These are phyloP conservation scores for Hypoxylon crocopeplum DNA, from an alignment of 495 filamentous ascomycete species.

Conservation along the genomic window DNA sequence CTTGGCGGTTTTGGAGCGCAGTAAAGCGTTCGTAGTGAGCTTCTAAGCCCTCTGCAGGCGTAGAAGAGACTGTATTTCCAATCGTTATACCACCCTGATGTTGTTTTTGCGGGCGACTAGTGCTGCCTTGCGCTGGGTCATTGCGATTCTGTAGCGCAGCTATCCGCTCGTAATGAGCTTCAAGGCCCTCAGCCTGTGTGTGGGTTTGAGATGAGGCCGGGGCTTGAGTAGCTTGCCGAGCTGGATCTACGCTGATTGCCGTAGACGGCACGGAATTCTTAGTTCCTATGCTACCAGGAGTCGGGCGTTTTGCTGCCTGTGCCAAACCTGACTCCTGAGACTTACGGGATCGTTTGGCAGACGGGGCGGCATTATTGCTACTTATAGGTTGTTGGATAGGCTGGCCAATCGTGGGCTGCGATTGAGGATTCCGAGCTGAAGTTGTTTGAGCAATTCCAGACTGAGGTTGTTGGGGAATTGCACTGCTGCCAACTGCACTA, in stretches of 20 bases:
- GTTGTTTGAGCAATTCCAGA: slow-evolving; percentile 18
- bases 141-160: slow-evolving; percentile 35
- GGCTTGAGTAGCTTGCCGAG: slow-evolving; percentile 21
- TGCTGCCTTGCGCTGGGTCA: slow-evolving; percentile 30
- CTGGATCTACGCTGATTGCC: slow-evolving; percentile 13
- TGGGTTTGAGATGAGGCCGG: slow-evolving; percentile 26
- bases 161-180: slow-evolving; percentile 38
- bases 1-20: slow-evolving; percentile 38
- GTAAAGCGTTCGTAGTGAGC: slow-evolving; percentile 51
- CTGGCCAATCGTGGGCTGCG: slow-evolving; percentile 17
- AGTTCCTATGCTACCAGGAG: slow-evolving; percentile 34
- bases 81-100: slow-evolving; percentile 30
- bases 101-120: slow-evolving; percentile 38
- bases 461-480: slow-evolving; percentile 24
- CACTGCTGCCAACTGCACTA: not conserved
- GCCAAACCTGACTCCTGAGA: slow-evolving; percentile 36
- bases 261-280: slow-evolving; percentile 28
- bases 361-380: slow-evolving; percentile 10
- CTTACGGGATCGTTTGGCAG: slow-evolving; percentile 39
- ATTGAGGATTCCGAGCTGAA: slow-evolving; percentile 20
- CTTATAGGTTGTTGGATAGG: slow-evolving; percentile 19
- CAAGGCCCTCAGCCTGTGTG: slow-evolving; percentile 37
- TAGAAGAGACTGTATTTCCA: slow-evolving; percentile 27
- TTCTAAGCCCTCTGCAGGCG: slow-evolving; percentile 45
- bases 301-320: slow-evolving; percentile 30